phyloP scores from a whole-genome alignment of 1,284 basidiomycete genomes.

The Leccinum insolens region DNA sequence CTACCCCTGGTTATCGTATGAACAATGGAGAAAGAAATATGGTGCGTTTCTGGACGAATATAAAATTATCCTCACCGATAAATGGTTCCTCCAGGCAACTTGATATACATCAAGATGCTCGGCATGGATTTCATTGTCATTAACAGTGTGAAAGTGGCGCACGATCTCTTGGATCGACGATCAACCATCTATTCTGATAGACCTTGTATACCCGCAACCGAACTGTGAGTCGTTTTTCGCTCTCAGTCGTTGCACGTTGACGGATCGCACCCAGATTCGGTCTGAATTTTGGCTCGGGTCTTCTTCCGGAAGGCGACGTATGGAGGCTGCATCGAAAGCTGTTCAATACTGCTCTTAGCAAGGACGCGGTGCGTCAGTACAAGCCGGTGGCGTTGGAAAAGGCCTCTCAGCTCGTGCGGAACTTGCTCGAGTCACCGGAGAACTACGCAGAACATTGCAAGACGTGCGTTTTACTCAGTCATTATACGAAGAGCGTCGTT shows the following conservation, averaged over 20 bases:
- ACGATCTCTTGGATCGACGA: conserved; percentile 44
- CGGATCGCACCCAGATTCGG: conserved; percentile 27
- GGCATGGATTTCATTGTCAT: conserved; percentile 43
- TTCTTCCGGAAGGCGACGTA: conserved; percentile 29
- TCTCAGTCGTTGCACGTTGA: conserved; percentile 1
- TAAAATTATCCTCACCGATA: background rate
- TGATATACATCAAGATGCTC: conserved; percentile 38
- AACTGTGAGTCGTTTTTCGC: conserved; percentile 17
- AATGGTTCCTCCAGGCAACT: conserved; percentile 28
- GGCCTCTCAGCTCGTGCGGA: conserved; percentile 25
- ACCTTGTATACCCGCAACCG: conserved; percentile 29
- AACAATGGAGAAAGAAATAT: conserved; percentile 30
- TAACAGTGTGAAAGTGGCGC: conserved; percentile 38
- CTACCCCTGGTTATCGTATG: conserved; percentile 35
- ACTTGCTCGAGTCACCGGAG: conserved; percentile 24
- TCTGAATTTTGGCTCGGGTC: conserved; percentile 31
- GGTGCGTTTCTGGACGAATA: conserved; percentile 17
- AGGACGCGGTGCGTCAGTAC: conserved; percentile 16
- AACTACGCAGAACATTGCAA: conserved; percentile 19
- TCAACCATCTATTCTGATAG: conserved; percentile 45
- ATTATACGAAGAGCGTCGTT: background rate
- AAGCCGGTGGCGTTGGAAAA: conserved; percentile 21
- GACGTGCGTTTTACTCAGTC: conserved; percentile 20
- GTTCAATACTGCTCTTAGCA: conserved; percentile 23
- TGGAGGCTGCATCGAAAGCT: conserved; percentile 32